Percentiles rank a stretch among this genome's conserved stretches.
Conservation (phyloP, 1,139 yeast genomes). For the Taphrina populina region DNA sequence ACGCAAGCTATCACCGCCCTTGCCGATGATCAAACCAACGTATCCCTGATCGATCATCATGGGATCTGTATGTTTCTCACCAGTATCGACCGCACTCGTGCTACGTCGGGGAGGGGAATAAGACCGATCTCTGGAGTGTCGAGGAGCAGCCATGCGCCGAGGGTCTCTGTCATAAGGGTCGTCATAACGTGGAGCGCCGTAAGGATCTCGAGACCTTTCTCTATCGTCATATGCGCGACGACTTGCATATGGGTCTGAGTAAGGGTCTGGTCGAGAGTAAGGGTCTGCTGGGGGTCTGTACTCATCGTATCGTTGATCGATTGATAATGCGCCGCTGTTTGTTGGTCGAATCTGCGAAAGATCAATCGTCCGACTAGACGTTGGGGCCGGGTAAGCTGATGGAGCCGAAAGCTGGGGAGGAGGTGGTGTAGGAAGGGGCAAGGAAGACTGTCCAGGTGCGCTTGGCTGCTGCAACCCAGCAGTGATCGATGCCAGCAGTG, state of each 20-base stretch:
- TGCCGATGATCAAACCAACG: slow-evolving; percentile 41
- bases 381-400: slow-evolving; percentile 11
- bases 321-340: slow-evolving; percentile 15
- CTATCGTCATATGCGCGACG: slow-evolving; percentile 20
- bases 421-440: not conserved
- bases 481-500: slow-evolving; percentile 26
- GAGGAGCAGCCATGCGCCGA: slow-evolving; percentile 13
- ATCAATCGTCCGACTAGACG: slow-evolving; percentile 28
- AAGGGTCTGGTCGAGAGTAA: slow-evolving; percentile 18
- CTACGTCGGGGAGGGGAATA: slow-evolving; percentile 26
- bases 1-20: slow-evolving; percentile 41
- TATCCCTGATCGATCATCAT: slow-evolving; percentile 39
- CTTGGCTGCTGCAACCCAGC: slow-evolving; percentile 23
- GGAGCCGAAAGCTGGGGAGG: slow-evolving; percentile 3
- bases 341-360: slow-evolving; percentile 22
- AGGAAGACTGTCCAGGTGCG: not conserved
- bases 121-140: slow-evolving; percentile 21
- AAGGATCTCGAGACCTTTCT: slow-evolving; percentile 20
- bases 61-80: slow-evolving; percentile 34
- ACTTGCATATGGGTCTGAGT: slow-evolving; percentile 10
- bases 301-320: slow-evolving; percentile 14
- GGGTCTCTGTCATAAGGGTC: slow-evolving; percentile 27
- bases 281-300: slow-evolving; percentile 17
- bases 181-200: slow-evolving; percentile 11
- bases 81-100: slow-evolving; percentile 17